Percentiles rank a stretch among this genome's conserved stretches.
Conservation (phyloP, 2,329 filamentous ascomycete genomes). For the Madurella fahalii region DNA sequence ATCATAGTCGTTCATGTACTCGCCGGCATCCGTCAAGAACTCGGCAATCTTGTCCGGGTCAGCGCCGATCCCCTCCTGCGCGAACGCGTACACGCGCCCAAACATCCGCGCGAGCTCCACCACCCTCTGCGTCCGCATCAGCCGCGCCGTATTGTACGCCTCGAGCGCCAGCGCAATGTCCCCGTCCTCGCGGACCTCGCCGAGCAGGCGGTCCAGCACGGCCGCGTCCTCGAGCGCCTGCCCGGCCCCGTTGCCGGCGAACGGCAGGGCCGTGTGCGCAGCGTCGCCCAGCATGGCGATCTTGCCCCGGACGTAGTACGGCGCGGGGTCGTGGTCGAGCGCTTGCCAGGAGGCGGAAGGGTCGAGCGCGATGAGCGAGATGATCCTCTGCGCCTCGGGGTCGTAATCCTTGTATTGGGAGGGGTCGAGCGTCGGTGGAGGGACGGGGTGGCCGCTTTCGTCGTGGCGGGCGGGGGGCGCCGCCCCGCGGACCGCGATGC, state of each 20-base stretch:
- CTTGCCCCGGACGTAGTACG: conserved; percentile 26
- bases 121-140: conserved; percentile 30
- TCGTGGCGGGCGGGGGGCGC: background rate
- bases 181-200: conserved; percentile 12
- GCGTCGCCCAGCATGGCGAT: conserved; percentile 34
- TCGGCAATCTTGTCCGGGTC: conserved; percentile 27
- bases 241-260: conserved; percentile 35
- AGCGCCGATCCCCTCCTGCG: conserved; percentile 27
- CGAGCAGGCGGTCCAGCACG: conserved; percentile 29
- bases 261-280: conserved; percentile 34
- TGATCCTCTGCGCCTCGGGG: conserved; percentile 31
- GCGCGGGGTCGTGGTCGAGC: conserved; percentile 34
- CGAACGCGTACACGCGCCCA: conserved; percentile 24
- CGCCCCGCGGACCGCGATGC: conserved; percentile 31
- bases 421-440: conserved; percentile 24
- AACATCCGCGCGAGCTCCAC: conserved; percentile 30
- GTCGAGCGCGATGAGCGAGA: conserved; percentile 29
- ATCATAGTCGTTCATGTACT: conserved; percentile 28
- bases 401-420: conserved; percentile 30
- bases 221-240: conserved; percentile 37
- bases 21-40: conserved; percentile 28
- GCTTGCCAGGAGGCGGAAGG: conserved; percentile 32
- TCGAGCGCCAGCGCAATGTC: conserved; percentile 25
- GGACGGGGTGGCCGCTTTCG: background rate
- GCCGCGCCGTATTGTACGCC: conserved; percentile 29